These are phyloP conservation scores for Botrytis hyacinthi DNA, from an alignment of 2,329 filamentous ascomycete species.

Conservation along the genomic window DNA sequence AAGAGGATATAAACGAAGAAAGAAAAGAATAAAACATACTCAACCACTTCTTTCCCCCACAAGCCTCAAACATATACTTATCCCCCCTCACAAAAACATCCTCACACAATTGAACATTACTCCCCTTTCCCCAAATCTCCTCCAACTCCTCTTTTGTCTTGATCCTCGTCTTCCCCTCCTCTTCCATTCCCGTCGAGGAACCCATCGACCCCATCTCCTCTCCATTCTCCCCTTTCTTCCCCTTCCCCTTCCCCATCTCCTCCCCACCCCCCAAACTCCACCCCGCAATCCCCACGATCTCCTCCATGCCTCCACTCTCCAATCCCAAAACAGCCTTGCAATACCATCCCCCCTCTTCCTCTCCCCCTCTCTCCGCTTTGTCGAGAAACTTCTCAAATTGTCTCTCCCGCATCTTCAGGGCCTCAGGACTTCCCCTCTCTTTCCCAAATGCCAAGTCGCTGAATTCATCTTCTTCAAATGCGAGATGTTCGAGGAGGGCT, in stretches of 20 bases:
- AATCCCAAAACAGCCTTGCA: slow-evolving; percentile 24
- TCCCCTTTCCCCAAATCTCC: slow-evolving; percentile 24
- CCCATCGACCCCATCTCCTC: slow-evolving; percentile 2
- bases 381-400: slow-evolving; percentile 4
- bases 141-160: slow-evolving; percentile 11
- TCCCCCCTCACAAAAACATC: slow-evolving; percentile 32
- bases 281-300: slow-evolving; percentile 29
- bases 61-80: slow-evolving; percentile 28
- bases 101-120: slow-evolving; percentile 32
- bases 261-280: slow-evolving; percentile 24
- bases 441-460: slow-evolving; percentile 24
- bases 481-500: slow-evolving; percentile 20
- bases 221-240: background rate
- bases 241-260: background rate
- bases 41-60: slow-evolving; percentile 26
- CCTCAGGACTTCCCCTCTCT: background rate
- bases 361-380: background rate
- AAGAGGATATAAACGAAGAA: background rate
- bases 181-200: background rate
- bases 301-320: slow-evolving; percentile 6
- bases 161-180: background rate
- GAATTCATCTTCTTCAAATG: slow-evolving; percentile 25
- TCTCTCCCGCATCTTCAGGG: slow-evolving; percentile 1
- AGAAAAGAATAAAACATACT: slow-evolving; percentile 27
- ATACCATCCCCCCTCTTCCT: slow-evolving; percentile 15